Evolutionary conservation across 768 basidiomycete genomes (phyloP), one percentile per base, ranked within the genome.

Genomic region (Scleroderma citrinum): DNA sequence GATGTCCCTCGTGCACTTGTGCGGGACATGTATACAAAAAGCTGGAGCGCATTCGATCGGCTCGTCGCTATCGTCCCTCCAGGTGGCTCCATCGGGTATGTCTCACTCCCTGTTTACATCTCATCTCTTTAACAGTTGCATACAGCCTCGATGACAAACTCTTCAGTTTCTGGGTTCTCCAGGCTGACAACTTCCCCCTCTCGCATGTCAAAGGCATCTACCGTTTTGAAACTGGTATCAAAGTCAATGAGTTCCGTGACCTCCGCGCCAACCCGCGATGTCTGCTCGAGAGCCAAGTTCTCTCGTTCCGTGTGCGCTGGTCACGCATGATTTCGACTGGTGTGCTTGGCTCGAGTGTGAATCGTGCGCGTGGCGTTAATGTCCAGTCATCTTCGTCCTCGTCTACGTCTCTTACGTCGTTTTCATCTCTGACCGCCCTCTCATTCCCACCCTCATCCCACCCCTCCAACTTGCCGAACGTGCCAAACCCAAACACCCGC

Each of bases 21-120:
- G 40, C 80, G 89, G 49, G 89, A 92, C 56, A 87, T 90, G 85
- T 92, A 92, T 61, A 91, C 88, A 21, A 92, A 92, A 67, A 89
- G 86, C 55, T 92, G 91, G 90, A 89, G 87, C 61, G 89, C 89
- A 2, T 92, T 93, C 58, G 89, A 92, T 62, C 81, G 90, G 10
- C 76, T 93, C 6, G 85, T 92, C 16, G 85, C 87, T 5, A 89
- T 92, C 52, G 88, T 92, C 0, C 88, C 90, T n/a, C 89, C 89
- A 0, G 90, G 89, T 10, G 90, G 90, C 7, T 88, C 87, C 0
- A 92, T 92, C 48, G 90, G 90, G 85, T 89, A 60, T 35, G 82
- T 71, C 40, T 24, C 30, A n/a, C 39, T 17, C 44, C 39, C 32
- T 49, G 49, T 31, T 41, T 10, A 24, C 17, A 34, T 29, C 29